Conservation (phyloP, 1,284 basidiomycete genomes). For the Tremellales sp. region DNA sequence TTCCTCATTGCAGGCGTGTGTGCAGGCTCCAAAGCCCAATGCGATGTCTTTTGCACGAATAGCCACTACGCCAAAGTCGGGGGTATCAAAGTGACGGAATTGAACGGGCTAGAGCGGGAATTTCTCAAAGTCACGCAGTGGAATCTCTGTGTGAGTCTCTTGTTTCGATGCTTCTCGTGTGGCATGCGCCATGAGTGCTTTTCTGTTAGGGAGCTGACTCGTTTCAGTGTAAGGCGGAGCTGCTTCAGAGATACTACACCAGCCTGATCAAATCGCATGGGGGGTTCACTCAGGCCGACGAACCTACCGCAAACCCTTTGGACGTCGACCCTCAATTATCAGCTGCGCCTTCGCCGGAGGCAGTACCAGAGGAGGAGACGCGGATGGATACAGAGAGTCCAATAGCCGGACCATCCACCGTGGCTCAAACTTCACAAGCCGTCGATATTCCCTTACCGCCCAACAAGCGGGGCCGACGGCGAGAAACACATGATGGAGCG, state of each 20-base stretch:
- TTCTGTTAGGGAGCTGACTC: background rate
- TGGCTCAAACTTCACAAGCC: background rate
- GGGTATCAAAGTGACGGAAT: constrained; percentile 79
- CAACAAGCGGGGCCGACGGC: background rate
- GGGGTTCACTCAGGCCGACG: constrained; percentile 37
- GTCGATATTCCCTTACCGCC: background rate
- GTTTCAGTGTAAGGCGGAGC: constrained; percentile 46
- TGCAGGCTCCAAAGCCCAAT: constrained; percentile 83
- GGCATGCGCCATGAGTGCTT: background rate
- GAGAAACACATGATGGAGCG: no score
- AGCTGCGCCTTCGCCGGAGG: constrained; percentile 1
- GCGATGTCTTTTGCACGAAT: constrained; percentile 90
- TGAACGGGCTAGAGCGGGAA: constrained; percentile 88
- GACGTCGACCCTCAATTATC: constrained; percentile 32
- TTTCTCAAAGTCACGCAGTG: constrained; percentile 86
- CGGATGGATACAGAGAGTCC: constrained; percentile 10
- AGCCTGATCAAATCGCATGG: constrained; percentile 48
- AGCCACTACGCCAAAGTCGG: constrained; percentile 88
- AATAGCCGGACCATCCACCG: background rate
- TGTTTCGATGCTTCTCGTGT: background rate
- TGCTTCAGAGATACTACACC: constrained; percentile 49
- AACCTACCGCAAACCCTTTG: constrained; percentile 37
- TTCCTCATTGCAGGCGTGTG: constrained; percentile 87
- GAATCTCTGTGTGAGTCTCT: constrained; percentile 73
- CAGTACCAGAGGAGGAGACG: constrained; percentile 3